Percentiles rank a stretch among this genome's conserved stretches.
Evolutionary conservation across 2,329 filamentous ascomycete genomes (phyloP).

Genomic region (Harringtonia aguacate): DNA sequence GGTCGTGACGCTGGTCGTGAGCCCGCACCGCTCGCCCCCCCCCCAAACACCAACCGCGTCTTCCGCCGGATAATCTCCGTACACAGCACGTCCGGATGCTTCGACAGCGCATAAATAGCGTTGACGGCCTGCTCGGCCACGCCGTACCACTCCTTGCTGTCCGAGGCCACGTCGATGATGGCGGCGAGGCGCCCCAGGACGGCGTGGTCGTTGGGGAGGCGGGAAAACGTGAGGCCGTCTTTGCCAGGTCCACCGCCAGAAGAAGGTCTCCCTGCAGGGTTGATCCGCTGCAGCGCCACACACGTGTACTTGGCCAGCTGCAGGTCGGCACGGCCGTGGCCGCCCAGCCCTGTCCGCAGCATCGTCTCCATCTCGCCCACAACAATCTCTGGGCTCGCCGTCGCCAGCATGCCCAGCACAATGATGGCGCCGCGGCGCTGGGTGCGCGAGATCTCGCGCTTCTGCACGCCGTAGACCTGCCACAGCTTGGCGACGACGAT

Average conservation of each 20-base stretch:
- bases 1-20: neutral
- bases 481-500: conserved; percentile 85
- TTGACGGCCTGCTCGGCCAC: conserved; percentile 93
- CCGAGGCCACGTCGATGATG: conserved; percentile 74
- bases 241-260: conserved; percentile 70
- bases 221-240: conserved; percentile 59
- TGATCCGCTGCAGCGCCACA: conserved; percentile 83
- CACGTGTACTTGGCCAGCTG: conserved; percentile 92
- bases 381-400: conserved; percentile 85
- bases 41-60: conserved; percentile 65
- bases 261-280: too few species aligned
- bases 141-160: conserved; percentile 93
- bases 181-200: conserved; percentile 71
- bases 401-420: conserved; percentile 89
- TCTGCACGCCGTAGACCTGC: conserved; percentile 95
- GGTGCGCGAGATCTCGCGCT: conserved; percentile 81
- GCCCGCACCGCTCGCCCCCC: conserved; percentile 22
- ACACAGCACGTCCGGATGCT: conserved; percentile 87
- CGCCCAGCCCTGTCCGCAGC: conserved; percentile 77
- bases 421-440: conserved; percentile 92
- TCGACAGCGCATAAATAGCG: conserved; percentile 88
- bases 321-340: conserved; percentile 70
- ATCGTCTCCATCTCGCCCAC: conserved; percentile 93
- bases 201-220: conserved; percentile 85
- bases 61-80: conserved; percentile 83